Conservation (phyloP, 2,329 filamentous ascomycete species). For the Pseudogymnoascus sp. region DNA sequence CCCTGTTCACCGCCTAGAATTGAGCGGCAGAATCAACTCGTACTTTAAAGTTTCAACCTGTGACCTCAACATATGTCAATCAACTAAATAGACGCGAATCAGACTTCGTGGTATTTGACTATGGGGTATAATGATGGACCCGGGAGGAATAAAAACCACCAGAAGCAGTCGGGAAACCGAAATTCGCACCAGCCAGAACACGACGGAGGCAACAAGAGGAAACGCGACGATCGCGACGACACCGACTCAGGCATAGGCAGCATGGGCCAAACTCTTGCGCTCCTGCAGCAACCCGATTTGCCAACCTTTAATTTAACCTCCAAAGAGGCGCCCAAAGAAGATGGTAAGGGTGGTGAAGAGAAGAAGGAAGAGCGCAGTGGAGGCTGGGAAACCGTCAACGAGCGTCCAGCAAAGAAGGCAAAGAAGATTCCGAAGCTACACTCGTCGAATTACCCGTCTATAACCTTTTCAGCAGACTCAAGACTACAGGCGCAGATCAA, state of each 20-base stretch:
- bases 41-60: constrained; percentile 3
- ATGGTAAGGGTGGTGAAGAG: constrained; percentile 16
- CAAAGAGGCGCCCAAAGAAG: constrained; percentile 14
- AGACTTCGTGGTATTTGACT: not conserved
- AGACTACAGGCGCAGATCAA: constrained; percentile 56
- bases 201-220: constrained; percentile 19
- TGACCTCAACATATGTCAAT: not conserved
- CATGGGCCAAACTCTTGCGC: constrained; percentile 20
- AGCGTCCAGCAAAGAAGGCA: constrained; percentile 47
- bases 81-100: not conserved
- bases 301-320: constrained; percentile 30
- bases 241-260: constrained; percentile 10
- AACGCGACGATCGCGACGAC: constrained; percentile 26
- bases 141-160: constrained; percentile 8
- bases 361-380: constrained; percentile 12
- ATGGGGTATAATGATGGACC: constrained; percentile 2
- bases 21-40: not conserved
- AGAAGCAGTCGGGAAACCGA: not conserved
- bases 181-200: constrained; percentile 2
- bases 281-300: constrained; percentile 24
- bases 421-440: constrained; percentile 54
- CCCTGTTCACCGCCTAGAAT: not conserved
- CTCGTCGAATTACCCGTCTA: constrained; percentile 51
- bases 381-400: constrained; percentile 45
- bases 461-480: constrained; percentile 47